Evolutionary conservation across 371 early-diverging fungal species (phyloP).

Genomic region (Mortierella sp.): DNA sequence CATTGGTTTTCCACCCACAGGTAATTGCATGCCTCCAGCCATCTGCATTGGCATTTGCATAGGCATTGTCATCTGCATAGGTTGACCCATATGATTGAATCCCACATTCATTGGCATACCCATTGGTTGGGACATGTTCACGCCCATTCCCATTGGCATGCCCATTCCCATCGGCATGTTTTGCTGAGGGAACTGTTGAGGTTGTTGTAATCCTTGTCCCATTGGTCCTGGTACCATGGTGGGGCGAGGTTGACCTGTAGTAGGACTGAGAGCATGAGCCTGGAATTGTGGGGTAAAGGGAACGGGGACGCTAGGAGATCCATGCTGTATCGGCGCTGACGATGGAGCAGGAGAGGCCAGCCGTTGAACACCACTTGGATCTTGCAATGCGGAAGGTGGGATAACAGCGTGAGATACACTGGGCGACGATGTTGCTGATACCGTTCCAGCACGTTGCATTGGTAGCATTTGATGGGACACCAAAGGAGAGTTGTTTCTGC

Average conservation of each 20-base stretch:
- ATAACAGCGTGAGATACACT: conserved; percentile 26
- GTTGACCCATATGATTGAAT: conserved; percentile 24
- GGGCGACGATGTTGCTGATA: conserved; percentile 38
- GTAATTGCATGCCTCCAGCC: conserved; percentile 21
- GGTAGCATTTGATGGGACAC: conserved; percentile 39
- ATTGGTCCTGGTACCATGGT: conserved; percentile 11
- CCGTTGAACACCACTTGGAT: conserved; percentile 12
- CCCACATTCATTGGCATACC: conserved; percentile 28
- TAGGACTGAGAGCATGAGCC: conserved; percentile 20
- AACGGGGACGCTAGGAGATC: conserved; percentile 5
- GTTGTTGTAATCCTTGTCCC: conserved; percentile 10
- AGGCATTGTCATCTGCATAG: conserved; percentile 37
- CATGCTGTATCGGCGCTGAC: conserved; percentile 11
- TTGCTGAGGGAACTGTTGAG: neutral
- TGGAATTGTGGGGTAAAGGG: conserved; percentile 23
- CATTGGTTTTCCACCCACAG: conserved; percentile 34
- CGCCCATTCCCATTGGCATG: conserved; percentile 20
- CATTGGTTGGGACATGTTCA: conserved; percentile 30
- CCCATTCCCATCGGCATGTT: conserved; percentile 25
- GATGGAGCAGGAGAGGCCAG: conserved; percentile 24
- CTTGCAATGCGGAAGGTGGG: conserved; percentile 10
- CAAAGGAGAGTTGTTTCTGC: conserved; percentile 41
- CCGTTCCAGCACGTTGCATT: conserved; percentile 23
- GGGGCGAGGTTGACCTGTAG: conserved; percentile 16
- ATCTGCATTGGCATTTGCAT: conserved; percentile 34